phyloP scores from a whole-genome alignment of 2,329 filamentous ascomycete species.

The Ceratocystiopsis minuta region DNA sequence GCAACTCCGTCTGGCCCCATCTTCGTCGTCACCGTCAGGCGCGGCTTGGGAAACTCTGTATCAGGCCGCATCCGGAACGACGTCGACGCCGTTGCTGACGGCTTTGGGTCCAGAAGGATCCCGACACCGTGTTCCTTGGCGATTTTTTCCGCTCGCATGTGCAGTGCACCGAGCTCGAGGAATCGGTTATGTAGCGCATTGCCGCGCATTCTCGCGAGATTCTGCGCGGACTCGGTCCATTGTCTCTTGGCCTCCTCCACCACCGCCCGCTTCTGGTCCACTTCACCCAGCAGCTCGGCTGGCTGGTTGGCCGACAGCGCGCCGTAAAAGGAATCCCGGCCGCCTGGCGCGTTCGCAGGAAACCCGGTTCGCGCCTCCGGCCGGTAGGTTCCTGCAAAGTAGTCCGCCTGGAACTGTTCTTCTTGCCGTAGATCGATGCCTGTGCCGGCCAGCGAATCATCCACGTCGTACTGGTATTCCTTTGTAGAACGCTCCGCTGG shows the following conservation, averaged over 20 bases:
- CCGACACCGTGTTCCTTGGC: constrained; percentile 37
- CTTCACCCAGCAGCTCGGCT: constrained; percentile 24
- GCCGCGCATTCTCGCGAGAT: constrained; percentile 38
- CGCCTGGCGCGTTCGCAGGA: constrained; percentile 34
- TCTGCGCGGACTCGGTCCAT: constrained; percentile 47
- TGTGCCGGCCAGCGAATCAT: constrained; percentile 67
- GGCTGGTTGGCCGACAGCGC: constrained; percentile 49
- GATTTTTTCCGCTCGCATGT: constrained; percentile 38
- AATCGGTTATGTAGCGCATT: constrained; percentile 61
- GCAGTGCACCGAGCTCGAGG: constrained; percentile 43
- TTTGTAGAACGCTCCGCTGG: constrained; percentile 45
- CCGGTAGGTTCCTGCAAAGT: constrained; percentile 31
- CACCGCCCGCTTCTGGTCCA: constrained; percentile 44
- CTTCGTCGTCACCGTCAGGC: constrained; percentile 34
- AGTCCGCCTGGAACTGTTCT: constrained; percentile 59
- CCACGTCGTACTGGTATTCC: constrained; percentile 51
- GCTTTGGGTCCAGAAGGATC: constrained; percentile 37
- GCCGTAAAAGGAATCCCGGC: constrained; percentile 42
- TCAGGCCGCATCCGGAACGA: constrained; percentile 32
- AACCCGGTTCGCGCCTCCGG: constrained; percentile 34
- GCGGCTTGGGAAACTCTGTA: constrained; percentile 30
- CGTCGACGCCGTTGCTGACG: constrained; percentile 15
- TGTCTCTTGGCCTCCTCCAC: constrained; percentile 47
- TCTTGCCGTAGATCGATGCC: constrained; percentile 79
- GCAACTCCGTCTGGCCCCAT: constrained; percentile 42